Evolutionary conservation across 768 basidiomycete species (phyloP).

Genomic region (Suillus subalutaceus): DNA sequence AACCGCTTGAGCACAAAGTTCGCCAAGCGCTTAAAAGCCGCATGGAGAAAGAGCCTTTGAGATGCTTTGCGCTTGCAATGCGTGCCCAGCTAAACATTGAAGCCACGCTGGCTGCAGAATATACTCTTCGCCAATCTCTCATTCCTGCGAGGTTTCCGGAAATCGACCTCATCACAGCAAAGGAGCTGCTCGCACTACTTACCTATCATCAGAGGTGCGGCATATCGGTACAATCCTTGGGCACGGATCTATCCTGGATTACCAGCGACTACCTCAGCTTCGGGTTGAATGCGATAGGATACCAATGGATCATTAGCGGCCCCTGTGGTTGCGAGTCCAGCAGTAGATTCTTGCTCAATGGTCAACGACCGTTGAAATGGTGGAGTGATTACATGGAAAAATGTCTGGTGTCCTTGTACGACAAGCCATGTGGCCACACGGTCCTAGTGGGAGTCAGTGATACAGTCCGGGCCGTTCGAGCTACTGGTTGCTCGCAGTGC

Average conservation of each 20-base stretch:
- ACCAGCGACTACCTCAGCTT: background rate
- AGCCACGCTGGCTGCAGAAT: constrained; percentile 24
- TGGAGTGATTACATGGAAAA: constrained; percentile 16
- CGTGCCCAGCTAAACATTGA: constrained; percentile 23
- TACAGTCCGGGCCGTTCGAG: background rate
- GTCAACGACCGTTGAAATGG: constrained; percentile 6
- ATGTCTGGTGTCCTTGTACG: constrained; percentile 3
- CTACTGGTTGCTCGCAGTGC: background rate
- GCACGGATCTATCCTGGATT: constrained; percentile 13
- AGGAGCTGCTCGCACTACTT: constrained; percentile 19
- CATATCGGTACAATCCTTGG: constrained; percentile 5
- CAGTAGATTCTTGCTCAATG: constrained; percentile 1
- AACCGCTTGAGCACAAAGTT: constrained; percentile 15
- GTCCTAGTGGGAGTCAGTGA: background rate
- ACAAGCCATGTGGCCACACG: constrained; percentile 10
- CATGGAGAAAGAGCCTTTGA: constrained; percentile 22
- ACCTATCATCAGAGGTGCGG: constrained; percentile 16
- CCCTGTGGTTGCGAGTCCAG: constrained; percentile 4
- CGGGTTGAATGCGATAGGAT: background rate
- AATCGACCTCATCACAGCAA: constrained; percentile 25
- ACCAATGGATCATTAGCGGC: constrained; percentile 7
- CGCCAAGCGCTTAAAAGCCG: constrained; percentile 19
- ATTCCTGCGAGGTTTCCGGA: constrained; percentile 21
- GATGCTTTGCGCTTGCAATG: constrained; percentile 30
- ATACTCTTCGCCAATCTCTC: constrained; percentile 26